Base-by-base conservation (phyloP, 2,329 filamentous ascomycete genomes). In the Ophiobolus disseminans region DNA sequence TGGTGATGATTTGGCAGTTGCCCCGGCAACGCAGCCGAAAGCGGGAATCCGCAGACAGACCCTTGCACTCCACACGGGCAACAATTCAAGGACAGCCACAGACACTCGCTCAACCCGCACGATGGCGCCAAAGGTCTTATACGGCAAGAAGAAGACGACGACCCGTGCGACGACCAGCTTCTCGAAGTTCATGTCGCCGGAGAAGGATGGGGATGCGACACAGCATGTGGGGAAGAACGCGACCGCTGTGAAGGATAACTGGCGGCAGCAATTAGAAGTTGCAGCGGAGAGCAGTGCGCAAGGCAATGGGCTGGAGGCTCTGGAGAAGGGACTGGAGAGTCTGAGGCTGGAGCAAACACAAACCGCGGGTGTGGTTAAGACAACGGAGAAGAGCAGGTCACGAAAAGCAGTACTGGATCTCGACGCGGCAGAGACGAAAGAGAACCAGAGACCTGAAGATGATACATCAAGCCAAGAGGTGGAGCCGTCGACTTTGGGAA, bases 111-210 rank as follows among this genome's bases (percentile, higher is more conserved):
- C 45, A 44, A 28, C 23, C 36, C 45, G 16, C 50, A 39, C 36
- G n/a, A 65, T 65, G 60, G 58, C 60, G 3, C 53, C 52, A 28
- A 65, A 59, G 48, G 50, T 65, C 5, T 55, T 65, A 2, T 65
- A 65, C 38, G 62, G 62, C 20, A 65, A 58, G 43, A 60, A 53
- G 30, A 51, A 46, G 16, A 56, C 43, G 3, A 72, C 73, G 5
- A 40, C 32, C 66, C 69, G 67, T 40, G 63, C 64, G 3, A 69
- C 68, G 44, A 41, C 49, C 1, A 57, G 52, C 23, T 70, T 62
- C 40, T 46, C 57, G 4, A 65, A 64, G 28, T 65, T 69, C 19
- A 39, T 71, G 4, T 63, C 62, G 13, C 61, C 66, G 4, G 62
- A 63, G 35, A 66, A 66, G 49, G 63, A 61, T 22, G 50, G 14